A percentile compares a stretch with the other conserved stretches of the same genome.
Evolutionary conservation across 371 early-diverging fungal species (phyloP).

Genomic region (Cokeromyces recurvatus): DNA sequence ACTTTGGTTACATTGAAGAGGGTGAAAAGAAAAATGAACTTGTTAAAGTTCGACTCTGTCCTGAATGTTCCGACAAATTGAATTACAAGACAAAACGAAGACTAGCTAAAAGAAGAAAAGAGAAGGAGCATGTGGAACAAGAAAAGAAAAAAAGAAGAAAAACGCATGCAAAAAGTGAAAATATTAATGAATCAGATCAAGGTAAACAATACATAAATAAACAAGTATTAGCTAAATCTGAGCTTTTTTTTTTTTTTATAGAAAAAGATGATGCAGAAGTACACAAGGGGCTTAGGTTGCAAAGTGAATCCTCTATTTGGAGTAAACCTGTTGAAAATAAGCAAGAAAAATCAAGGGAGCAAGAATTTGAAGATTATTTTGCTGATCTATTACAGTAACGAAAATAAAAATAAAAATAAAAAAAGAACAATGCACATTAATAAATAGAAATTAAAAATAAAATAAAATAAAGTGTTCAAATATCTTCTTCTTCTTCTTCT

Average conservation of each 20-base stretch:
- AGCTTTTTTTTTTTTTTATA: too few species aligned
- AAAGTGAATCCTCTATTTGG: constrained; percentile 29
- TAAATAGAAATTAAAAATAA: too few species aligned
- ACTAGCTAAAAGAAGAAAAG: constrained; percentile 11
- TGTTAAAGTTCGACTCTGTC: constrained; percentile 77
- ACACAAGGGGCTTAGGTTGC: too few species aligned
- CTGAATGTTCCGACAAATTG: constrained; percentile 52
- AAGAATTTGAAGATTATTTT: constrained; percentile 46
- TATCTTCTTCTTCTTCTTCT: too few species aligned
- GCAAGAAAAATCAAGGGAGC: constrained; percentile 40
- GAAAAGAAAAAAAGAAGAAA: constrained; percentile 2
- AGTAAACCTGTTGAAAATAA: constrained; percentile 25
- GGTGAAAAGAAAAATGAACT: constrained; percentile 72
- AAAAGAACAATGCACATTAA: too few species aligned
- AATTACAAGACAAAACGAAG: constrained; percentile 37
- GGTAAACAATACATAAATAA: too few species aligned
- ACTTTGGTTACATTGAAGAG: constrained; percentile 76
- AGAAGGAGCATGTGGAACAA: background rate
- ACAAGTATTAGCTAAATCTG: too few species aligned
- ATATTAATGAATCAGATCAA: too few species aligned
- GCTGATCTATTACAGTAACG: constrained; percentile 42
- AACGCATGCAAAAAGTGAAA: too few species aligned
- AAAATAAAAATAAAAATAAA: too few species aligned
- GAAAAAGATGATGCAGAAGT: too few species aligned
- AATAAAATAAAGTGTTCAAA: too few species aligned